Evolutionary conservation across 2,329 filamentous ascomycete species (phyloP).

Genomic region (Aureobasidium sp.): DNA sequence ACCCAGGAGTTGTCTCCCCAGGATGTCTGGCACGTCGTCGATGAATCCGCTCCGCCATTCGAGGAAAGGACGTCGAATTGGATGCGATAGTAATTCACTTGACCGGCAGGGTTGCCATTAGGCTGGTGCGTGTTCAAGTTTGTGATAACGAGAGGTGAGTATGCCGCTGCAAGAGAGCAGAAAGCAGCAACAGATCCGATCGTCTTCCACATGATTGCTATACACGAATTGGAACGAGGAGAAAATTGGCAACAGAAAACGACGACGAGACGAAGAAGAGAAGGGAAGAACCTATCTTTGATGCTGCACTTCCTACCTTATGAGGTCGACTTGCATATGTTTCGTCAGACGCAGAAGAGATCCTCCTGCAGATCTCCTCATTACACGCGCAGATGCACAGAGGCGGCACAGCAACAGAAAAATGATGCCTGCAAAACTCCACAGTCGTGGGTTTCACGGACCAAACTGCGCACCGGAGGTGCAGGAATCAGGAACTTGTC

Average conservation of each 20-base stretch:
- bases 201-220: not conserved
- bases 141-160: slow-evolving; percentile 10
- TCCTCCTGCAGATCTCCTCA: slow-evolving; percentile 1
- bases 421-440: not conserved
- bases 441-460: not conserved
- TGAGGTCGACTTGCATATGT: not conserved
- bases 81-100: slow-evolving; percentile 21
- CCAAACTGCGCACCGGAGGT: not conserved
- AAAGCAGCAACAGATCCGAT: not conserved
- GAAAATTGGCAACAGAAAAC: not conserved
- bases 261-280: not conserved
- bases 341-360: not conserved
- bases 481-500: not conserved
- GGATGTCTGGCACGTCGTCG: slow-evolving; percentile 16
- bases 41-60: slow-evolving; percentile 12
- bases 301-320: not conserved
- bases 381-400: not conserved
- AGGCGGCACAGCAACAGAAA: not conserved
- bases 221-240: not conserved
- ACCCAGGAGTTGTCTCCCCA: slow-evolving; percentile 21
- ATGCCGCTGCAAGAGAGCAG: not conserved
- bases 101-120: slow-evolving; percentile 19
- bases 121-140: slow-evolving; percentile 20
- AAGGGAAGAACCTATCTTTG: not conserved
- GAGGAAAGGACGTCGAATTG: slow-evolving; percentile 18